A percentile compares a stretch with the other conserved stretches of the same genome.
Conservation (phyloP, 2,329 filamentous ascomycete genomes). For the Biscogniauxia mediterranea region DNA sequence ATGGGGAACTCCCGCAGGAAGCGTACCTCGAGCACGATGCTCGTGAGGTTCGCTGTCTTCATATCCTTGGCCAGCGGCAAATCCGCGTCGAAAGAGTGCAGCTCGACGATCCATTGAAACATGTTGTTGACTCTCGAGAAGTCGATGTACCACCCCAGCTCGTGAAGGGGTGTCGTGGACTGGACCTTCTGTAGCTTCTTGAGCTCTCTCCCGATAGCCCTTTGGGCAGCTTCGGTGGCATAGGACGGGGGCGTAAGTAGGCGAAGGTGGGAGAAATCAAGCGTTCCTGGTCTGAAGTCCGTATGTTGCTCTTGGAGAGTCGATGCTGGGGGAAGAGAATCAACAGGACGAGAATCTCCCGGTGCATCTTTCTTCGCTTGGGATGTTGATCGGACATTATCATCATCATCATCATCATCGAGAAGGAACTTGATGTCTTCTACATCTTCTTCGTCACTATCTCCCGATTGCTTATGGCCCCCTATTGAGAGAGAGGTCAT, state of each 20-base stretch:
- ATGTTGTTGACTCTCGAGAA: slow-evolving; percentile 64
- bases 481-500: slow-evolving; percentile 6
- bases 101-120: slow-evolving; percentile 89
- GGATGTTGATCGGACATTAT: slow-evolving; percentile 7
- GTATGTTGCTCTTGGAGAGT: slow-evolving; percentile 26
- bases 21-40: slow-evolving; percentile 77
- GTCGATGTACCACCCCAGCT: slow-evolving; percentile 84
- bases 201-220: slow-evolving; percentile 63
- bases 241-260: slow-evolving; percentile 65
- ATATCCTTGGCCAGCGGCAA: slow-evolving; percentile 76
- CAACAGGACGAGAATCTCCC: slow-evolving; percentile 6
- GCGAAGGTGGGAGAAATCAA: slow-evolving; percentile 62
- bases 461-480: slow-evolving; percentile 25
- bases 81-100: slow-evolving; percentile 73
- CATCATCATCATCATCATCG: slow-evolving; percentile 27
- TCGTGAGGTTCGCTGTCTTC: slow-evolving; percentile 57
- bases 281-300: slow-evolving; percentile 62
- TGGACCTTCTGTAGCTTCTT: slow-evolving; percentile 64
- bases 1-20: slow-evolving; percentile 76
- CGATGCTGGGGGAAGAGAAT: slow-evolving; percentile 5
- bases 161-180: slow-evolving; percentile 54
- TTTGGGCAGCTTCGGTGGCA: slow-evolving; percentile 60
- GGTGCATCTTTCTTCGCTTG: slow-evolving; percentile 5
- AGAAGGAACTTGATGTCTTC: slow-evolving; percentile 40
- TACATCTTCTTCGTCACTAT: slow-evolving; percentile 46